Evolutionary conservation across 2,329 filamentous ascomycete species (phyloP).

Genomic region (Aspergillus sp.): DNA sequence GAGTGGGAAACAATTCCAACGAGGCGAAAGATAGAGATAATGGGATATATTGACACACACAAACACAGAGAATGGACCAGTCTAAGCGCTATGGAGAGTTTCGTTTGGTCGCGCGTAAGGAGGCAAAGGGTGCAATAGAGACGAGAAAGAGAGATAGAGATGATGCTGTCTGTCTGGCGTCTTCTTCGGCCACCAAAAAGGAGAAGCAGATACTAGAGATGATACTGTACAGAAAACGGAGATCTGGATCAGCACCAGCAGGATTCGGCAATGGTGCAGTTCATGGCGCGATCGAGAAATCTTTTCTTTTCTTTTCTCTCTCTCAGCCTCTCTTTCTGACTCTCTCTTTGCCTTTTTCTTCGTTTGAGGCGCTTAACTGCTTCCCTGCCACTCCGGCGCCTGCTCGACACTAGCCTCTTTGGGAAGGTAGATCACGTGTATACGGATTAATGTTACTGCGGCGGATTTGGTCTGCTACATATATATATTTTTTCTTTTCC

Average conservation of each 20-base stretch:
- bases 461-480: not conserved
- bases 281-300: not conserved
- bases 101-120: not conserved
- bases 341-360: slow-evolving; percentile 8
- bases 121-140: slow-evolving; percentile 1
- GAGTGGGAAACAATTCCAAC: slow-evolving; percentile 5
- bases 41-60: slow-evolving; percentile 2
- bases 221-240: too few relatives aligned
- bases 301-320: too few relatives aligned
- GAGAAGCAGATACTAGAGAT: not conserved
- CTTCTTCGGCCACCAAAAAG: not conserved
- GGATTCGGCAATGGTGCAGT: not conserved
- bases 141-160: not conserved
- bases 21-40: slow-evolving; percentile 17
- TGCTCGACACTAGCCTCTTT: slow-evolving; percentile 9
- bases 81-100: too few relatives aligned
- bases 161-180: too few relatives aligned
- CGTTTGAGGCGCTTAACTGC: too few relatives aligned
- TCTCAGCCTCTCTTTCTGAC: slow-evolving; percentile 4
- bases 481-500: slow-evolving; percentile 2
- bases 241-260: too few relatives aligned
- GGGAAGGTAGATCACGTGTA: not conserved
- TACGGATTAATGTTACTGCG: slow-evolving; percentile 8
- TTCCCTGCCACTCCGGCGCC: not conserved
- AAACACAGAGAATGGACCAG: not conserved